Percentiles rank a stretch among this genome's conserved stretches.
These are phyloP conservation scores for Plasmodium malariae DNA, from an alignment of 169 alveolate genomes.

Conservation along the genomic window DNA sequence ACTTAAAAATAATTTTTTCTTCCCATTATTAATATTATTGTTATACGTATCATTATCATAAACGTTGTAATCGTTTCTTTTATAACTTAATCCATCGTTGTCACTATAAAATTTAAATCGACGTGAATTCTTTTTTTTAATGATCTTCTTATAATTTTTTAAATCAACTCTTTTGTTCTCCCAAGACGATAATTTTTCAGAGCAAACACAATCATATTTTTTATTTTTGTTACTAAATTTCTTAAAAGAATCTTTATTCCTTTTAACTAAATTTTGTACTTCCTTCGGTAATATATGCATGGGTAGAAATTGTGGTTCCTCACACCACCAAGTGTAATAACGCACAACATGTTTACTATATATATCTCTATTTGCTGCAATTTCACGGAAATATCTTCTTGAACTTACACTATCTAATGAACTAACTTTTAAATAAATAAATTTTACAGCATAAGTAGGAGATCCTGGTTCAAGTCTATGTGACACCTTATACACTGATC, in stretches of 20 bases:
- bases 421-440: conserved; percentile 86
- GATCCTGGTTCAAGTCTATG: conserved; percentile 92
- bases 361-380: conserved; percentile 91
- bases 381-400: conserved; percentile 90
- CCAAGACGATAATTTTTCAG: conserved; percentile 68
- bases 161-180: conserved; percentile 60
- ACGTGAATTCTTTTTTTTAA: conserved; percentile 43
- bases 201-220: conserved; percentile 16
- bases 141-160: conserved; percentile 71
- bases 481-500: conserved; percentile 90
- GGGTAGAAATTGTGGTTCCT: conserved; percentile 92
- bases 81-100: conserved; percentile 27
- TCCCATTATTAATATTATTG: neutral
- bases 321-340: conserved; percentile 95
- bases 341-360: conserved; percentile 92
- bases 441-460: conserved; percentile 90
- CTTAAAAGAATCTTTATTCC: conserved; percentile 79
- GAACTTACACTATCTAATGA: conserved; percentile 88
- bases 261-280: conserved; percentile 83
- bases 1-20: conserved; percentile 14
- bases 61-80: conserved; percentile 17
- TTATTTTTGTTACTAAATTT: conserved; percentile 26
- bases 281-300: conserved; percentile 83
- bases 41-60: too few species aligned
- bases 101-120: conserved; percentile 65